Evolutionary conservation across 164 flowering plant genomes (phyloP).

Genomic region (Cinnamomum chago): DNA sequence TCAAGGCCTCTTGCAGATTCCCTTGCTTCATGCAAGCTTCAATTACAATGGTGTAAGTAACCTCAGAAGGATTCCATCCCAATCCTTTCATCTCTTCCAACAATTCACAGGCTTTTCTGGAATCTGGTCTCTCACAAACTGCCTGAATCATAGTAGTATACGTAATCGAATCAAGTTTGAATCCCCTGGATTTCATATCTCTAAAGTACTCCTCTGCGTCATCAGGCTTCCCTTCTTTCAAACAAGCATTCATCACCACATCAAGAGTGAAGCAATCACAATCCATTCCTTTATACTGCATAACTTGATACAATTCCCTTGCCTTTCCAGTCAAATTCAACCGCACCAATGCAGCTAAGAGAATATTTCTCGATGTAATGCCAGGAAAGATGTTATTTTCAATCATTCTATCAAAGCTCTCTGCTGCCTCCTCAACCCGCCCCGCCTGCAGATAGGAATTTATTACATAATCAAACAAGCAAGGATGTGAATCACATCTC

Average conservation of each 20-base stretch:
- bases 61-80: constrained; percentile 52
- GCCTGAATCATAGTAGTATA: constrained; percentile 46
- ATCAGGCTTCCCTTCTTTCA: constrained; percentile 46
- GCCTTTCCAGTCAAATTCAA: constrained; percentile 33
- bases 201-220: constrained; percentile 46
- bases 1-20: constrained; percentile 52
- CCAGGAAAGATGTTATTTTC: constrained; percentile 28
- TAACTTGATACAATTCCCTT: constrained; percentile 30
- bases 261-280: constrained; percentile 41
- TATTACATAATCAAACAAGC: constrained; percentile 43
- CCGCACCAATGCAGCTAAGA: constrained; percentile 41
- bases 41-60: constrained; percentile 39
- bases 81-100: constrained; percentile 68
- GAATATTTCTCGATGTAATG: constrained; percentile 25
- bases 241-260: constrained; percentile 47
- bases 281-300: constrained; percentile 30
- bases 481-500: constrained; percentile 29
- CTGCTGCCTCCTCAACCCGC: constrained; percentile 39
- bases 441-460: constrained; percentile 35
- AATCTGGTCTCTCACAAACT: constrained; percentile 42
- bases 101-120: constrained; percentile 34
- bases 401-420: constrained; percentile 40
- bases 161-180: constrained; percentile 30
- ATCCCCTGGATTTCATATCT: constrained; percentile 43
- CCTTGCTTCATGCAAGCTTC: constrained; percentile 58